Evolutionary conservation across 2,329 filamentous ascomycete species (phyloP), one percentile per base, ranked within the genome.

Genomic region (Diaporthe ilicicola): DNA sequence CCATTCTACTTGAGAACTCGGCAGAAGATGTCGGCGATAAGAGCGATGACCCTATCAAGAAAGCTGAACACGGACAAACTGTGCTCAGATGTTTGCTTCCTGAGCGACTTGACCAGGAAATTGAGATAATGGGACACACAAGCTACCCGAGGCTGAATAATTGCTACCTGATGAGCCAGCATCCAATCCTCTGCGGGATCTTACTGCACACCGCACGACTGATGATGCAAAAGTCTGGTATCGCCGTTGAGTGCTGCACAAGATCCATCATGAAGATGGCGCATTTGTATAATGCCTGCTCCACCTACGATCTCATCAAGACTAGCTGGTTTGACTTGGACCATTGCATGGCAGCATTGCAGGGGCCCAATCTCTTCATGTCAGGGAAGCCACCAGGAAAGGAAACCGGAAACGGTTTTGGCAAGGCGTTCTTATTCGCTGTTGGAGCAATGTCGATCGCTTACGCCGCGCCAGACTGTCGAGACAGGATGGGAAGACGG

Each of bases 201-300:
- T 34, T 67, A 9, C 10, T 67, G 24, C 64, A 67, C 19, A 46
- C 64, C 6, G 64, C 50, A 13, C 50, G 64, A 2, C 42, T 67
- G 64, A 34, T 67, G 39, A n/a, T 55, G 37, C 50, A 67, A 32
- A 39, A 67, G 13, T 22, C 17, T 27, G 50, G 64, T 17, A 55
- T 67, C 34, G 19, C 51, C 46, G 50, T 55, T 8, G 64, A 67
- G 37, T 46, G 19, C 17, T 54, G 34, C 19, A 34, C 64, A 6
- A 54, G 50, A 32, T 55, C 64, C 13, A 67, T 67, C 13, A 54
- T 67, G 64, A 55, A 67, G 27, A 67, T 67, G 64, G 64, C 64
- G 4, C 64, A 67, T 46, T 32, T 67, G 13, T 54, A 55, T 2
- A 67, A 67, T 19, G 64, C 64, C 4, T 67, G 64, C 17, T 24